phyloP scores from a whole-genome alignment of 202 grass and related monocot genomes.

The Setaria italica region DNA sequence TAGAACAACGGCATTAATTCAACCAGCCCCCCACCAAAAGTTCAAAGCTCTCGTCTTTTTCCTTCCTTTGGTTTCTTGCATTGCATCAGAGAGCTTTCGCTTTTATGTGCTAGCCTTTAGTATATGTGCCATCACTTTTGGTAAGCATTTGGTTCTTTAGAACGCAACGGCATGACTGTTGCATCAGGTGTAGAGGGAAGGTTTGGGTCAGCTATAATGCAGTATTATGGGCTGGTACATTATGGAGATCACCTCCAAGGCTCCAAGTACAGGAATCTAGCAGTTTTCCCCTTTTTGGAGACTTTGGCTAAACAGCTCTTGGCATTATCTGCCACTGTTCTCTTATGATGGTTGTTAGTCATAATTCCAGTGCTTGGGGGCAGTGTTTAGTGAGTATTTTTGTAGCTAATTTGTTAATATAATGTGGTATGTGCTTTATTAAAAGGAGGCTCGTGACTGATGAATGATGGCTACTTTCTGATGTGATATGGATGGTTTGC shows the following conservation, averaged over 20 bases:
- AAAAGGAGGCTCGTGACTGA: constrained; percentile 14
- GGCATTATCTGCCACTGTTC: constrained; percentile 11
- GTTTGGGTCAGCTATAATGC: constrained; percentile 24
- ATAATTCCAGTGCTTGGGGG: constrained; percentile 19
- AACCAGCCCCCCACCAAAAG: constrained; percentile 46
- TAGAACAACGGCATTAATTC: constrained; percentile 63
- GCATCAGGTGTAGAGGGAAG: constrained; percentile 18
- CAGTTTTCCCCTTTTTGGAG: neutral
- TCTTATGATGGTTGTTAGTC: constrained; percentile 24
- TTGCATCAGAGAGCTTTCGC: constrained; percentile 55
- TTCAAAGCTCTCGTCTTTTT: constrained; percentile 52
- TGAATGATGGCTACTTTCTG: constrained; percentile 42
- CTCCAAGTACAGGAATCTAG: constrained; percentile 36
- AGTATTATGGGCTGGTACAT: constrained; percentile 29
- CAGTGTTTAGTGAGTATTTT: neutral
- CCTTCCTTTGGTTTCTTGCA: constrained; percentile 45
- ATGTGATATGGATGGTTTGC: constrained; percentile 28
- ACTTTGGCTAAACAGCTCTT: constrained; percentile 38
- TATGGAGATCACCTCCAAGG: constrained; percentile 10
- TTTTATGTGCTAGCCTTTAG: constrained; percentile 47
- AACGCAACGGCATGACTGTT: neutral
- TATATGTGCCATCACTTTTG: constrained; percentile 45
- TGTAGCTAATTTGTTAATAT: constrained; percentile 25
- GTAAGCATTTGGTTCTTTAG: constrained; percentile 45
- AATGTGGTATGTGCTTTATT: constrained; percentile 33